A percentile compares a stretch with the other conserved stretches of the same genome.
These are phyloP conservation scores for Ganoderma multipileum DNA, from an alignment of 1,284 basidiomycete species.

Conservation along the genomic window DNA sequence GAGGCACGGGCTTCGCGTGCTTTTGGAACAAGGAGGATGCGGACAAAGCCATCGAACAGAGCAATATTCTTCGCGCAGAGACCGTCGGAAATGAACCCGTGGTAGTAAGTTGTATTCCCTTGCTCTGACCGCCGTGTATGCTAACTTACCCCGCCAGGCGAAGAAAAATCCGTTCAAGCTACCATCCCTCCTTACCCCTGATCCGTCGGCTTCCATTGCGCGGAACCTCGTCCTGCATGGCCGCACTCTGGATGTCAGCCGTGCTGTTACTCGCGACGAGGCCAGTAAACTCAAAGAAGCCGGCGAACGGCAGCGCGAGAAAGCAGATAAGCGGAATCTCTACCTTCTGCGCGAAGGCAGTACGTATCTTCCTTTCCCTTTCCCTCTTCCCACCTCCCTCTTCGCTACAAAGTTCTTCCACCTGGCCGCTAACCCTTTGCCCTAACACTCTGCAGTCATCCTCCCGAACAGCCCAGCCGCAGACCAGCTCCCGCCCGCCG, in stretches of 20 bases:
- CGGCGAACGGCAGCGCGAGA: slow-evolving; percentile 84
- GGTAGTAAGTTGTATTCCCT: slow-evolving; percentile 37
- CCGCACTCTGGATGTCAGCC: slow-evolving; percentile 88
- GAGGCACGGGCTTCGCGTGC: slow-evolving; percentile 96
- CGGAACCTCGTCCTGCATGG: slow-evolving; percentile 90
- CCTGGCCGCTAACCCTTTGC: not conserved
- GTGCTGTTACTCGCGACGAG: slow-evolving; percentile 90
- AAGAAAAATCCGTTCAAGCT: slow-evolving; percentile 87
- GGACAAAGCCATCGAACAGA: slow-evolving; percentile 84
- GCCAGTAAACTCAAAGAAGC: slow-evolving; percentile 89
- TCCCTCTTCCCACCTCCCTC: not conserved
- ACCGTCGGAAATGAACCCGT: slow-evolving; percentile 51
- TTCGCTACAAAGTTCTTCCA: not conserved
- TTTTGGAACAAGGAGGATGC: slow-evolving; percentile 97
- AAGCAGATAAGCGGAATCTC: slow-evolving; percentile 95
- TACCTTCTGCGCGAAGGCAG: slow-evolving; percentile 97
- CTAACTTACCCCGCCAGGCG: slow-evolving; percentile 40
- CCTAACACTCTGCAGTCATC: slow-evolving; percentile 63
- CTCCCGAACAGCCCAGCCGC: slow-evolving; percentile 87
- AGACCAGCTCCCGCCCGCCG: slow-evolving; percentile 67
- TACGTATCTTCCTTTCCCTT: slow-evolving; percentile 45
- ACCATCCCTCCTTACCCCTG: slow-evolving; percentile 91
- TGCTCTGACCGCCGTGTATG: not conserved
- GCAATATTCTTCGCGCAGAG: slow-evolving; percentile 75
- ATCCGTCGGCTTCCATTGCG: slow-evolving; percentile 89